Evolutionary conservation across 1,284 basidiomycete species (phyloP).

Genomic region (Melampsora medusae): DNA sequence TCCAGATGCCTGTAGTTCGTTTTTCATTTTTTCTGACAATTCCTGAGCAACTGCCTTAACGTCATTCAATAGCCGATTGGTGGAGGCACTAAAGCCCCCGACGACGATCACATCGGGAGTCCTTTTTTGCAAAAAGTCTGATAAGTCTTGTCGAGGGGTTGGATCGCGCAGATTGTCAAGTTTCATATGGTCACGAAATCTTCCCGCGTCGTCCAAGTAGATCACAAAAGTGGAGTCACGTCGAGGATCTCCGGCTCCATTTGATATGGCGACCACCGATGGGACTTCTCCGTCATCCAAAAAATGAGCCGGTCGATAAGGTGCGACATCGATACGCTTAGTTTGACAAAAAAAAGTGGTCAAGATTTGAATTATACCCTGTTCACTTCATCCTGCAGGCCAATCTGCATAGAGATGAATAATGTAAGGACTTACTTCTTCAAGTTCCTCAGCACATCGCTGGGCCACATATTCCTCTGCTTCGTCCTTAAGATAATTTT

Average conservation of each 20-base stretch:
- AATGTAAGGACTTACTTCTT: constrained; percentile 63
- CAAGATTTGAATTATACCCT: neutral
- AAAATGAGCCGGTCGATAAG: constrained; percentile 64
- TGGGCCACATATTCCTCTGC: constrained; percentile 78
- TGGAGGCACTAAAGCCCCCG: constrained; percentile 63
- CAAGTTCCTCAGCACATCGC: constrained; percentile 67
- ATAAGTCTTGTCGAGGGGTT: constrained; percentile 59
- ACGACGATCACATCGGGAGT: constrained; percentile 85
- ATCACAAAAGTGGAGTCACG: constrained; percentile 83
- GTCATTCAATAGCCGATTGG: constrained; percentile 46
- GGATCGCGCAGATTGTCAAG: constrained; percentile 65
- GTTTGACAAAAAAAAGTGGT: neutral
- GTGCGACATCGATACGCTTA: constrained; percentile 62
- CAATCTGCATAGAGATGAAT: neutral
- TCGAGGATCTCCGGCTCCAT: constrained; percentile 89
- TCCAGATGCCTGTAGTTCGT: constrained; percentile 12
- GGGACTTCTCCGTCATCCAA: constrained; percentile 71
- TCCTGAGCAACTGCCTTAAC: constrained; percentile 45
- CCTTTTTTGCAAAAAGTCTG: constrained; percentile 74
- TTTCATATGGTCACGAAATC: constrained; percentile 79
- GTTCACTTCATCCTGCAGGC: constrained; percentile 48
- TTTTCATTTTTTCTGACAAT: constrained; percentile 45
- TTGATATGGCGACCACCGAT: constrained; percentile 85
- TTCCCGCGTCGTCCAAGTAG: constrained; percentile 81
- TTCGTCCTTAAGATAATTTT: constrained; percentile 84